Evolutionary conservation across 176 grass and related monocot species (phyloP), one percentile per base, ranked within the genome.

Genomic region (Tuctoria greenei): DNA sequence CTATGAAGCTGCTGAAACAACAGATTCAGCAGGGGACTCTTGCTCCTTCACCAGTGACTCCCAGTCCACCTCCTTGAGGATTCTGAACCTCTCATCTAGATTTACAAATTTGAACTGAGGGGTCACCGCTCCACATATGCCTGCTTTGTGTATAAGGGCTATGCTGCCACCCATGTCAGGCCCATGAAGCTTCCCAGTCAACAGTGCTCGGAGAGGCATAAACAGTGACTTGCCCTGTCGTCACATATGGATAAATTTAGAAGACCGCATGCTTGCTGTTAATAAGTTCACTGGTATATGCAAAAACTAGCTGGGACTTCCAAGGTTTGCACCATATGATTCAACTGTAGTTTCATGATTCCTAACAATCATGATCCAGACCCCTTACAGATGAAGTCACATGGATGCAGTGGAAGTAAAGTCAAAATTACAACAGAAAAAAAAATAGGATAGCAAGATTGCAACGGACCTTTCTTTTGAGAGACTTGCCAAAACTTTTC

Each of bases 141-240:
- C 82, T 8, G 89, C 89, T 90, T 94, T 94, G 79, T 97, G 83
- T 70, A 97, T 79, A 31, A 97, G 86, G 71, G 74, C 20, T 24
- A 97, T 85, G 31, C 86, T 88, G 56, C 75, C 86, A 21, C 81
- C 93, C 81, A 93, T 93, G 14, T 91, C 90, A 62, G 93, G 95
- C 20, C 91, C 95, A 67, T 98, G 95, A 66, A 98, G 84, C 72
- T 98, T 98, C 36, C 95, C 95, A 0, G 89, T 94, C 49, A 98
- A 76, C 72, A 98, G 74, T 47, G 94, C 73, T 45, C 95, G 84
- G 24, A 98, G 81, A 3, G 91, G 95, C 95, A 98, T 92, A 58
- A 92, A 98, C 8, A 95, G 79, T 6, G 68, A 86, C 66, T 92
- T 98, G 3, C 91, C 95, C 95, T 98, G 83, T 90, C 78, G 43